Evolutionary conservation across 2,329 filamentous ascomycete genomes (phyloP).

Genomic region (Fusarium virguliforme): DNA sequence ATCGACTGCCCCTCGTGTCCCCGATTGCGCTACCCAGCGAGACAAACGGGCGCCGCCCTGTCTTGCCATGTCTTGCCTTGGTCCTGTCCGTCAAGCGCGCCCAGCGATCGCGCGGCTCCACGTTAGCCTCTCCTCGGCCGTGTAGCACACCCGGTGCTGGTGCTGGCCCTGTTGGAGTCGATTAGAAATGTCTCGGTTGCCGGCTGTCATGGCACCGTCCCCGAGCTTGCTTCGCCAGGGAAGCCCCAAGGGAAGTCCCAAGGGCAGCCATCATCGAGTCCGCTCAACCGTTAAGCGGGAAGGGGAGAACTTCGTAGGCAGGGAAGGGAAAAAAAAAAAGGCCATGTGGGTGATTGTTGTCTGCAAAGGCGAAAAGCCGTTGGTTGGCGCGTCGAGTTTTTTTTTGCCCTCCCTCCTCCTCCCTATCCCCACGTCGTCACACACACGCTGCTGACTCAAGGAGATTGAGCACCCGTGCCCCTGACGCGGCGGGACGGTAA

Average conservation of each 20-base stretch:
- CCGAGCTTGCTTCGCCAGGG: constrained; percentile 1
- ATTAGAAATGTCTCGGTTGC: constrained; percentile 39
- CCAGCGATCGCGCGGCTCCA: constrained; percentile 28
- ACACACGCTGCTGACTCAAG: constrained; percentile 17
- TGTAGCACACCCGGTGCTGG: constrained; percentile 1
- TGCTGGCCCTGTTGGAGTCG: not conserved
- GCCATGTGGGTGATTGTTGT: constrained; percentile 24
- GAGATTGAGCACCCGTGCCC: constrained; percentile 18
- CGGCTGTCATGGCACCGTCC: constrained; percentile 32
- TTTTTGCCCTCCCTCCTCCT: not conserved
- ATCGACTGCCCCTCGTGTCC: constrained; percentile 33
- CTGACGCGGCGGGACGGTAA: constrained; percentile 30
- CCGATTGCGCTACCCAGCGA: constrained; percentile 28
- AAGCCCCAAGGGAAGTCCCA: not conserved
- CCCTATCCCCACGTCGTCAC: constrained; percentile 10
- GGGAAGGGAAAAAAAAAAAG: not conserved
- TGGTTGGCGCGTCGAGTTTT: constrained; percentile 14
- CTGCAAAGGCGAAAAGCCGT: constrained; percentile 13
- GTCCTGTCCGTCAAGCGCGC: constrained; percentile 13
- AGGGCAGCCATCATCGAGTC: constrained; percentile 29
- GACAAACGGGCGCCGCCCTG: constrained; percentile 21
- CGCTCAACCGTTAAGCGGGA: constrained; percentile 38
- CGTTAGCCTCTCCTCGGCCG: constrained; percentile 12
- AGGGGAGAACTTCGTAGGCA: constrained; percentile 28
- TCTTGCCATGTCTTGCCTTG: constrained; percentile 4